A percentile compares a stretch with the other conserved stretches of the same genome.
These are phyloP conservation scores for Letharia lupina DNA, from an alignment of 495 filamentous ascomycete genomes.

Conservation along the genomic window DNA sequence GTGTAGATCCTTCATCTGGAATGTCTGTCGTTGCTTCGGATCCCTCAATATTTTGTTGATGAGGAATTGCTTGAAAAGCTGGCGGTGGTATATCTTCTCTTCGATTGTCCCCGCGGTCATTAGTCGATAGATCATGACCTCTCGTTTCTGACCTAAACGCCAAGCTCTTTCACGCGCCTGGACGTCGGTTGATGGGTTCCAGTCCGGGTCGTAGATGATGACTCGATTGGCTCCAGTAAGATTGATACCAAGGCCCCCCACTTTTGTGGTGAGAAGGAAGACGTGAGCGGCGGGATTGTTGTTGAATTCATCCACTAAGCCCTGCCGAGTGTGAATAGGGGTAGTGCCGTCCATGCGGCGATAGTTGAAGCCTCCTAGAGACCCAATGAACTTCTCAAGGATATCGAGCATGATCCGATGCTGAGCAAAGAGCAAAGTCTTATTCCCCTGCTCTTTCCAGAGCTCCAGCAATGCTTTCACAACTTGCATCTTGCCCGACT, in stretches of 20 bases:
- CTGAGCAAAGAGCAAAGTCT: conserved; percentile 85
- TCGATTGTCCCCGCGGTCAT: conserved; percentile 98
- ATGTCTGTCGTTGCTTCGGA: conserved; percentile 78
- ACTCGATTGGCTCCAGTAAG: conserved; percentile 91
- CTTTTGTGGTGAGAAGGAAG: conserved; percentile 89
- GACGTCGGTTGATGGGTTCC: conserved; percentile 90
- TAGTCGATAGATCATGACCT: conserved; percentile 87
- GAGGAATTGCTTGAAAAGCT: conserved; percentile 94
- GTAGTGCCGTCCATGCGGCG: conserved; percentile 91
- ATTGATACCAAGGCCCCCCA: conserved; percentile 89
- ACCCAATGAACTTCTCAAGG: conserved; percentile 66
- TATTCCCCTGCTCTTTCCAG: conserved; percentile 83
- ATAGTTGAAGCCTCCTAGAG: conserved; percentile 62
- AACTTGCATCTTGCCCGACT: conserved; percentile 94
- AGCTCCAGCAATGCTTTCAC: conserved; percentile 72
- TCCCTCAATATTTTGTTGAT: conserved; percentile 91
- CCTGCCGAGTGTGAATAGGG: conserved; percentile 70
- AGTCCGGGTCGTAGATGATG: conserved; percentile 96
- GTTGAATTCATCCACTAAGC: conserved; percentile 87
- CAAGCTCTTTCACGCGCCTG: conserved; percentile 95
- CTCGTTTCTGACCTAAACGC: conserved; percentile 87
- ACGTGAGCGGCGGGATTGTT: conserved; percentile 67
- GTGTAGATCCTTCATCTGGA: conserved; percentile 77
- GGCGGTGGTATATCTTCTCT: conserved; percentile 97
- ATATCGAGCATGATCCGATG: conserved; percentile 91